Conservation (phyloP, 2,329 filamentous ascomycete species). For the Ophiocordyceps polyrhachis-furcata region DNA sequence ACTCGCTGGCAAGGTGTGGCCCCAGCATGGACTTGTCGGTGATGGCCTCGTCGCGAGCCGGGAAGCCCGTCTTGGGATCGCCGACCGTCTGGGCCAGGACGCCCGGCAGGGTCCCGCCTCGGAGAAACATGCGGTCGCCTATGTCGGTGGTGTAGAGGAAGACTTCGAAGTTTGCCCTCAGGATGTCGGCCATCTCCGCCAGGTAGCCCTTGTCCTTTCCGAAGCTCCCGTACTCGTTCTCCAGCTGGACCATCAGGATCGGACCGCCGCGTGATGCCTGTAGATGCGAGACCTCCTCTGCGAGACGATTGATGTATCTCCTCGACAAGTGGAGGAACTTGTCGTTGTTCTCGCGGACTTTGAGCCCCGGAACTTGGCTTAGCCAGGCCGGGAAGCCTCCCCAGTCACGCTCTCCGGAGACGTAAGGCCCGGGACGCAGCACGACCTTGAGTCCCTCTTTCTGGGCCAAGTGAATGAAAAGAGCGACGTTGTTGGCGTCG, state of each 20-base stretch:
- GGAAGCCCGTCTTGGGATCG: constrained; percentile 12
- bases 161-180: constrained; percentile 21
- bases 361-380: constrained; percentile 18
- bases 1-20: constrained; percentile 26
- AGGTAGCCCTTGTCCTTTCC: constrained; percentile 26
- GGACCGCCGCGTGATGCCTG: constrained; percentile 24
- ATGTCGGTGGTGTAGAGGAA: constrained; percentile 31
- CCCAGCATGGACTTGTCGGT: constrained; percentile 22
- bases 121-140: constrained; percentile 20
- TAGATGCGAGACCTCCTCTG: constrained; percentile 12
- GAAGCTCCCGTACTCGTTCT: constrained; percentile 32
- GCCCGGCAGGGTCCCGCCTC: constrained; percentile 22
- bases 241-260: constrained; percentile 30
- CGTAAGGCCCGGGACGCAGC: constrained; percentile 27
- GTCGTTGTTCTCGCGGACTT: constrained; percentile 20
- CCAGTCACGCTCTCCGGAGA: constrained; percentile 30
- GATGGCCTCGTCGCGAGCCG: constrained; percentile 21
- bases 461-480: constrained; percentile 24
- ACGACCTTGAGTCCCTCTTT: constrained; percentile 23
- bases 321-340: constrained; percentile 19
- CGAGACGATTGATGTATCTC: constrained; percentile 14
- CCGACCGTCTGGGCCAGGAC: constrained; percentile 28
- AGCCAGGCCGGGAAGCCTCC: constrained; percentile 29
- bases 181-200: constrained; percentile 19
- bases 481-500: constrained; percentile 22